A percentile compares a stretch with the other conserved stretches of the same genome.
Evolutionary conservation across 202 grass and related monocot species (phyloP).

Genomic region (Setaria viridis): DNA sequence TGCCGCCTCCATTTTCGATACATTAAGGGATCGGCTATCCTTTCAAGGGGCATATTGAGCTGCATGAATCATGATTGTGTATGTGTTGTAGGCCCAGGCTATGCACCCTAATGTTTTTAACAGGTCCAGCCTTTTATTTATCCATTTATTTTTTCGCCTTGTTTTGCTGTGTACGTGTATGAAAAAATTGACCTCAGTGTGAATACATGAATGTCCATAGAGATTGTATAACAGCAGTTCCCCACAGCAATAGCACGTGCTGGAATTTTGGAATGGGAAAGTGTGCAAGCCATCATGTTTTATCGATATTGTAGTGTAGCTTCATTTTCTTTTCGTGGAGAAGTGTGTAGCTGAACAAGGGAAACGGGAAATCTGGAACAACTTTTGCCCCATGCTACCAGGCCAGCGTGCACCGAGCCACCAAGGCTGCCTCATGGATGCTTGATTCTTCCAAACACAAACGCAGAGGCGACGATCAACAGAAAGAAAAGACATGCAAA

Average conservation of each 20-base stretch:
- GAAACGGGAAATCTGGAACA: no score
- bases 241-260: background rate
- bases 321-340: no score
- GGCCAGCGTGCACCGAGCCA: no score
- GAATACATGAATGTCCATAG: constrained; percentile 35
- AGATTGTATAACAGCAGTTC: background rate
- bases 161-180: constrained; percentile 1
- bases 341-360: no score
- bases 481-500: background rate
- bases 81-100: constrained; percentile 2
- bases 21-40: constrained; percentile 80
- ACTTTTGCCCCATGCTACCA: no score
- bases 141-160: background rate
- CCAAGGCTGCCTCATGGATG: no score
- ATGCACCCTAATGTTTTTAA: background rate
- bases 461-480: background rate
- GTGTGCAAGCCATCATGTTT: background rate
- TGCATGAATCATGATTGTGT: no score
- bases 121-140: constrained; percentile 18
- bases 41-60: constrained; percentile 78
- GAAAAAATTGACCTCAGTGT: constrained; percentile 5
- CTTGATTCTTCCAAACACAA: no score
- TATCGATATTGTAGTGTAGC: no score
- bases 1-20: constrained; percentile 83
- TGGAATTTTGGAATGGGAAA: background rate